Evolutionary conservation across 805 yeast genomes (phyloP), one percentile per base, ranked within the genome.

Genomic region (Hanseniaspora nectarophila): DNA sequence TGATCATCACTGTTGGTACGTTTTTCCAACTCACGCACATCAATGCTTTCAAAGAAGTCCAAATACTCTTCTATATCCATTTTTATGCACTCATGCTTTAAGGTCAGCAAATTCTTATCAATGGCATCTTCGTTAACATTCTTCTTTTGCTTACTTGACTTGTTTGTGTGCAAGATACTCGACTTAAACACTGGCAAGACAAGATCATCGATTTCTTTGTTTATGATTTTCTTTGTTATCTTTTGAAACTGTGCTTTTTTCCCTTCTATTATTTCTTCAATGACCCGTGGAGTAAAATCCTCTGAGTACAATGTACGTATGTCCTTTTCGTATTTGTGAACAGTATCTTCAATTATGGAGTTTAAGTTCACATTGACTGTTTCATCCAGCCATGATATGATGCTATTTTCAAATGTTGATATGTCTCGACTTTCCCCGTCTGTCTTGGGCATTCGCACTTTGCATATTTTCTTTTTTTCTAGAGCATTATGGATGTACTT

Each of bases 361-460:
- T 15, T 24, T 1, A 49, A 16, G 18, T 33, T 34, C 3, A 26
- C 20, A 13, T 26, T 16, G 21, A 49, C 34, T 2, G 46, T 34
- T 5, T 33, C 29, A 9, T 49, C 45, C 16, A 49, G 20, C 23
- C 26, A 35, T n/a, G 37, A 5, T 9, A 42, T 5, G 6, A 49
- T 18, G 15, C 43, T 23, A 5, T 26, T 44, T 18, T 40, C 39
- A 42, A 49, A 49, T 8, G 24, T 20, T 4, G 35, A 16, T 29
- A 34, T 24, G 33, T 49, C 52, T 24, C 43, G 32, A n/a, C 15
- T 31, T 20, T 46, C 50, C 28, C 16, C 43, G 18, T 46, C 4
- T 16, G 29, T 21, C 23, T 49, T 49, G 24, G 53, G 53, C 21
- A 49, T 49, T 33, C 53, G 16, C n/a, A 49, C 37, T 34, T 49